A percentile compares a stretch with the other conserved stretches of the same genome.
Conservation (phyloP, 78 protist species). For the Dictyostelium brefeldianum region DNA sequence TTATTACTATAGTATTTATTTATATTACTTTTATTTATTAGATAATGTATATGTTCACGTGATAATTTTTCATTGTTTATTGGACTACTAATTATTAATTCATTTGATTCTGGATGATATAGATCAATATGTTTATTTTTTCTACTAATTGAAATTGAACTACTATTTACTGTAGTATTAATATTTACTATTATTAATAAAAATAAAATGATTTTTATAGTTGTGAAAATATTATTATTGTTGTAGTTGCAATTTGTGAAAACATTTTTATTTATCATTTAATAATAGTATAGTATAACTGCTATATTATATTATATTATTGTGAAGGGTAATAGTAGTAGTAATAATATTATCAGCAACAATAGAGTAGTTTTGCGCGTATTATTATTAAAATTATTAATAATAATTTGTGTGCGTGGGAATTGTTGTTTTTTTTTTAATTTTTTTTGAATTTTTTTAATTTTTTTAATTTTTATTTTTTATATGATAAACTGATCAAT, state of each 20-base stretch:
- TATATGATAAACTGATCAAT: too few species aligned
- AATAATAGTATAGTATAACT: too few species aligned
- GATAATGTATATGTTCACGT: background rate
- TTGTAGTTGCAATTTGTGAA: background rate
- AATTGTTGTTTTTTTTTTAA: too few species aligned
- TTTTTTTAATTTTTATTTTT: too few species aligned
- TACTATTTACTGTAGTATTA: background rate
- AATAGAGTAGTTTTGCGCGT: too few species aligned
- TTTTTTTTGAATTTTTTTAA: too few species aligned
- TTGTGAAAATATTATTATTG: background rate
- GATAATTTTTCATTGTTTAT: background rate
- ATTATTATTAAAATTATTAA: too few species aligned
- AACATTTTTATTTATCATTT: too few species aligned
- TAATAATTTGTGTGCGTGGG: too few species aligned
- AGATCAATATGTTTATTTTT: background rate
- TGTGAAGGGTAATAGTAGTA: too few species aligned
- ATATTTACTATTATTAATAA: background rate
- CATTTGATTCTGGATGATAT: slow-evolving; percentile 25
- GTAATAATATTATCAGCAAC: too few species aligned
- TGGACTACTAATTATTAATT: background rate
- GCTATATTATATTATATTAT: too few species aligned
- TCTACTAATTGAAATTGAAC: background rate
- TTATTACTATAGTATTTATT: background rate
- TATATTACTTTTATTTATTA: slow-evolving; percentile 10
- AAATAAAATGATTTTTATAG: background rate